These are phyloP conservation scores for Mortierella claussenii DNA, from an alignment of 192 early-diverging fungal species.

Conservation along the genomic window DNA sequence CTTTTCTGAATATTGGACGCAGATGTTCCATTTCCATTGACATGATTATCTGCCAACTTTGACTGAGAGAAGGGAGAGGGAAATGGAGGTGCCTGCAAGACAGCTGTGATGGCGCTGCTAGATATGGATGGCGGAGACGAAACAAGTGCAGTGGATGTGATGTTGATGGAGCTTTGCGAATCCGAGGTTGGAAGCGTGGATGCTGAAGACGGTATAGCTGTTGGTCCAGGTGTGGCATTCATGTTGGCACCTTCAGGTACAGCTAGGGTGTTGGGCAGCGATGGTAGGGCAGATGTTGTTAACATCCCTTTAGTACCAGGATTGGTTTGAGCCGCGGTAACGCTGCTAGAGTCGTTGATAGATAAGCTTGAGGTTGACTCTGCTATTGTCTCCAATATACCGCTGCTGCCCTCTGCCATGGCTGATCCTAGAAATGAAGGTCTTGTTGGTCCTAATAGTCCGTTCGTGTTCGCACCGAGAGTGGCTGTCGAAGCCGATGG, in stretches of 20 bases:
- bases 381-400: background rate
- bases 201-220: background rate
- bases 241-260: background rate
- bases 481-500: background rate
- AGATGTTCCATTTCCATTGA: background rate
- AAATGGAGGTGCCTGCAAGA: conserved; percentile 30
- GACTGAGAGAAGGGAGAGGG: conserved; percentile 25
- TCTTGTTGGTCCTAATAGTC: background rate
- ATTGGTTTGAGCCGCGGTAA: background rate
- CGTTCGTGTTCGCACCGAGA: background rate
- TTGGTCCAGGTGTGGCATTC: background rate
- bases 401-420: background rate
- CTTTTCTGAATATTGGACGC: background rate
- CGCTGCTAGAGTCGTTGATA: background rate
- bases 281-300: background rate
- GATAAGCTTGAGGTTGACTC: background rate
- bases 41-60: background rate
- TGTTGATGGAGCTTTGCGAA: background rate
- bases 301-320: background rate
- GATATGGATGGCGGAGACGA: conserved; percentile 31
- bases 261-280: background rate
- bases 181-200: background rate
- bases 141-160: conserved; percentile 11
- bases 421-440: background rate
- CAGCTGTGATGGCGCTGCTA: conserved; percentile 7